phyloP scores from a whole-genome alignment of 176 grass and related monocot genomes.

The Zoysia pacifica region DNA sequence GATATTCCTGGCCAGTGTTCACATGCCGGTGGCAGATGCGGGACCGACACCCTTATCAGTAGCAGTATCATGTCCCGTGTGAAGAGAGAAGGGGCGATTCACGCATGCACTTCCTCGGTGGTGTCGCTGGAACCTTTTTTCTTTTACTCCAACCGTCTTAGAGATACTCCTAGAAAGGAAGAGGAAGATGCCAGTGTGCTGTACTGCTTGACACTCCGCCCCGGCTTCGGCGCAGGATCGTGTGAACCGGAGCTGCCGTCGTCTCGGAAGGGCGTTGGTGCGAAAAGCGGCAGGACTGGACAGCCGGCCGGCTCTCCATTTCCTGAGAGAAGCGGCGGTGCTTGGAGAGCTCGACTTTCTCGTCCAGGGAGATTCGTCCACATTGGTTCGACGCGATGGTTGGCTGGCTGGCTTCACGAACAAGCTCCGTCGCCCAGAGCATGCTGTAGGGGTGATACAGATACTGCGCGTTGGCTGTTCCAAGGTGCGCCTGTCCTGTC shows the following conservation, averaged over 20 bases:
- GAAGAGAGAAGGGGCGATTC: too few species aligned
- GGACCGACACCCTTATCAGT: background rate
- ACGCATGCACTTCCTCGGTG: too few species aligned
- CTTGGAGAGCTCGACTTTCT: background rate
- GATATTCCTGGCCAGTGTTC: background rate
- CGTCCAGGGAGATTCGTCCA: background rate
- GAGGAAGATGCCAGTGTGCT: too few species aligned
- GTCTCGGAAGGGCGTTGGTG: too few species aligned
- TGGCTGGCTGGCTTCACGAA: background rate
- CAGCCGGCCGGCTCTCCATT: too few species aligned
- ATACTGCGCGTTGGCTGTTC: too few species aligned
- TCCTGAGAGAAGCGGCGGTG: too few species aligned
- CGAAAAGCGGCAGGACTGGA: too few species aligned
- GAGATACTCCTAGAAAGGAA: background rate
- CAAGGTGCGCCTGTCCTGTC: too few species aligned
- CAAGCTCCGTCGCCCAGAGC: background rate
- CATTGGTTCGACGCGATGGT: background rate
- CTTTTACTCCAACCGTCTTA: background rate
- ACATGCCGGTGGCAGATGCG: slow-evolving; percentile 9
- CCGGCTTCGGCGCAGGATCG: background rate
- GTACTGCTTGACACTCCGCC: too few species aligned
- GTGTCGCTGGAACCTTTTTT: background rate
- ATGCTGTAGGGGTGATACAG: too few species aligned
- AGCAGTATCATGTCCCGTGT: too few species aligned
- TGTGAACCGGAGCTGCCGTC: background rate